Percentiles rank a stretch among this genome's conserved stretches.
Conservation (phyloP, 805 yeast genomes). For the Kodamaea hsintzibuensis region DNA sequence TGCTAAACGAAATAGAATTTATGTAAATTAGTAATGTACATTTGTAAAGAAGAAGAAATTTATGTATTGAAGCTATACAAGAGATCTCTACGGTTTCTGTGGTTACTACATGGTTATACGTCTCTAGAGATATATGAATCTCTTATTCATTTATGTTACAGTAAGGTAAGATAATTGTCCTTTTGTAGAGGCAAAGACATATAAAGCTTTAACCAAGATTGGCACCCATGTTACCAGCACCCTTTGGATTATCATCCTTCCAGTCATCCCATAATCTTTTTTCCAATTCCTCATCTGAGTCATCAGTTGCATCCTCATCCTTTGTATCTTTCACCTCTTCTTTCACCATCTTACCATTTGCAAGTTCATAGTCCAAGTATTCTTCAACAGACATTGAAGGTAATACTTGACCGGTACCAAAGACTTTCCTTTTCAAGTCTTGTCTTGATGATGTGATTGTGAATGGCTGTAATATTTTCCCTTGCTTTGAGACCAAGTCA, state of each 20-base stretch:
- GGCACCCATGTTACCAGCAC: constrained; percentile 80
- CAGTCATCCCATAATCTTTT: constrained; percentile 93
- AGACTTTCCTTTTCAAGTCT: constrained; percentile 62
- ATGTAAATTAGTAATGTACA: background rate
- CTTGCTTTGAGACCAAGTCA: constrained; percentile 60
- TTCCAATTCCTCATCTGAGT: constrained; percentile 68
- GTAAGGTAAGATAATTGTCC: too few species aligned
- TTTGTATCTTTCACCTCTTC: constrained; percentile 41
- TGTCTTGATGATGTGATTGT: constrained; percentile 61
- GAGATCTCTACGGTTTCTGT: too few species aligned
- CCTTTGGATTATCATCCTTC: constrained; percentile 79
- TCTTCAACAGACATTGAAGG: constrained; percentile 97
- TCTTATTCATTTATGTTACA: too few species aligned
- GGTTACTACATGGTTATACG: too few species aligned
- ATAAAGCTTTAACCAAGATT: constrained; percentile 39
- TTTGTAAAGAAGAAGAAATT: background rate
- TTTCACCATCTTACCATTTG: constrained; percentile 75
- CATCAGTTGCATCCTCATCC: constrained; percentile 42
- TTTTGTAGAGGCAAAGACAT: too few species aligned
- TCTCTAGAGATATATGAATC: too few species aligned
- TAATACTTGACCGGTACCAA: constrained; percentile 87
- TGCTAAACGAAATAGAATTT: background rate
- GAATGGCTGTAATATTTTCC: constrained; percentile 83
- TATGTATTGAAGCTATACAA: too few species aligned
- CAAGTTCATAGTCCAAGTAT: constrained; percentile 79